These are phyloP conservation scores for Ogataea siamensis DNA, from an alignment of 805 yeast genomes.

Conservation along the genomic window DNA sequence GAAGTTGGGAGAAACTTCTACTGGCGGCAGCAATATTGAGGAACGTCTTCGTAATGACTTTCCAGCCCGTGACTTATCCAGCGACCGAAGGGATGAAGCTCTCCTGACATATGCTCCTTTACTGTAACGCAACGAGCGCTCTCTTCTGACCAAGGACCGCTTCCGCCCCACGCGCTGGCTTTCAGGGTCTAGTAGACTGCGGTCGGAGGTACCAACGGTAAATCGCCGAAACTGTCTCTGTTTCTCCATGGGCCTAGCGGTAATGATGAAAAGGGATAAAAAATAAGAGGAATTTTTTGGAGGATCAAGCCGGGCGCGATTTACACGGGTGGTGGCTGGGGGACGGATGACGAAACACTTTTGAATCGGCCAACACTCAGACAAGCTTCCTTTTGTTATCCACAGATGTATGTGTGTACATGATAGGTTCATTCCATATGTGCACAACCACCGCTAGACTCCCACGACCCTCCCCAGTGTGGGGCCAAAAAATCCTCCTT, in stretches of 20 bases:
- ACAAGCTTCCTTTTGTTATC: too few relatives aligned
- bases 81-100: constrained; percentile 6
- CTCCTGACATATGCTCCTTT: constrained; percentile 4
- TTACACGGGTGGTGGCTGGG: too few relatives aligned
- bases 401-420: too few relatives aligned
- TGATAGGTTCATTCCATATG: too few relatives aligned
- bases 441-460: too few relatives aligned
- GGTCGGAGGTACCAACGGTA: constrained; percentile 1
- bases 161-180: constrained; percentile 44
- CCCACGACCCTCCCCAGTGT: background rate
- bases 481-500: background rate
- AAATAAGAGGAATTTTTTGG: constrained; percentile 3
- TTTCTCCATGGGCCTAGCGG: constrained; percentile 8
- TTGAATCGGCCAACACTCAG: too few relatives aligned
- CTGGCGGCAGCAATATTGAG: too few relatives aligned
- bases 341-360: too few relatives aligned
- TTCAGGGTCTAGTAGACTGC: constrained; percentile 30
- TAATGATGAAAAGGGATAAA: constrained; percentile 9
- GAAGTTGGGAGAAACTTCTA: too few relatives aligned
- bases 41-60: background rate
- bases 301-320: too few relatives aligned
- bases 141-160: constrained; percentile 80
- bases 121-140: constrained; percentile 42
- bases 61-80: background rate
- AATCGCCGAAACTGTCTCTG: constrained; percentile 4